phyloP scores from a whole-genome alignment of 495 filamentous ascomycete species.

The Neurospora discreta region DNA sequence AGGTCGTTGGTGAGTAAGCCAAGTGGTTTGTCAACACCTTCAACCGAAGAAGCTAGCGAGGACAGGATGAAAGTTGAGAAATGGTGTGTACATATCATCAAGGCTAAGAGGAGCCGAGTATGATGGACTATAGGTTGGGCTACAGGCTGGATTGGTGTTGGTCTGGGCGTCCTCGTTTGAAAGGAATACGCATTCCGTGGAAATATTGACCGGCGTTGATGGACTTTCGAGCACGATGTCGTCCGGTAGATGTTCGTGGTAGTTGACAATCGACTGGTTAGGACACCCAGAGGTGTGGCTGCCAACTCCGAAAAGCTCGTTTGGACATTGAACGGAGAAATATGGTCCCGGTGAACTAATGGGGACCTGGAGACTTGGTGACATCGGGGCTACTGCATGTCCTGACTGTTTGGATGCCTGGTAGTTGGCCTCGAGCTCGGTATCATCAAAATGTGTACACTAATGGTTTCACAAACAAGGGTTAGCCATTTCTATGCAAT shows the following conservation, averaged over 20 bases:
- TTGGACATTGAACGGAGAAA: not conserved
- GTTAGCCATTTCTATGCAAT: not conserved
- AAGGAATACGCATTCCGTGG: not conserved
- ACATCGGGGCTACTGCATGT: not conserved
- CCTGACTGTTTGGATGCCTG: not conserved
- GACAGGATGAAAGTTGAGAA: not conserved
- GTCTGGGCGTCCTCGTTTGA: not conserved
- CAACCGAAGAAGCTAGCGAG: not conserved
- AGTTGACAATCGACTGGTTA: not conserved
- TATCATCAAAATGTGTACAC: conserved; percentile 5
- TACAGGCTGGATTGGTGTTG: not conserved
- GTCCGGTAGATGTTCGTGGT: not conserved
- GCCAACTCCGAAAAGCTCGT: not conserved
- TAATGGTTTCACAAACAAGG: not conserved
- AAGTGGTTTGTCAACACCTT: not conserved
- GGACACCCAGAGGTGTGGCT: not conserved
- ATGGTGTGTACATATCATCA: not conserved
- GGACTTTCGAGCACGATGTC: not conserved
- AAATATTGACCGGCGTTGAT: not conserved
- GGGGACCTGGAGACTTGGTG: not conserved
- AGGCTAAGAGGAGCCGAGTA: not conserved
- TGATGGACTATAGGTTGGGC: not conserved
- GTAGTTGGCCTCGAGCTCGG: conserved; percentile 1
- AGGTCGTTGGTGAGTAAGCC: not conserved
- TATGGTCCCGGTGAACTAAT: not conserved